Percentiles rank a stretch among this genome's conserved stretches.
Evolutionary conservation across 2,329 filamentous ascomycete species (phyloP).

Genomic region (Stemphylium beticola): DNA sequence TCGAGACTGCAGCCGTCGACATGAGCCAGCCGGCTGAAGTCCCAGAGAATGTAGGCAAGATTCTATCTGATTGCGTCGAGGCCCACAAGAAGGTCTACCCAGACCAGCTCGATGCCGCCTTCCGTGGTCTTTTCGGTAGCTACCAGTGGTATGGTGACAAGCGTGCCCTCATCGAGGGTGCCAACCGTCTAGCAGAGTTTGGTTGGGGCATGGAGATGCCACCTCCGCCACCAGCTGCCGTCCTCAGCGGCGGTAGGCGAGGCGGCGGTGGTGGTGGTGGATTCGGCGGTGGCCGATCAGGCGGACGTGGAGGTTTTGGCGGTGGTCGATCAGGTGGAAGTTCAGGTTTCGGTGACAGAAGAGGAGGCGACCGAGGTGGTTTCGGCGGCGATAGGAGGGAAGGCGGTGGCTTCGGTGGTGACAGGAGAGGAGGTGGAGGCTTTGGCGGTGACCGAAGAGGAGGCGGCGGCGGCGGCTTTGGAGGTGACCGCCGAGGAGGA

Average conservation of each 20-base stretch:
- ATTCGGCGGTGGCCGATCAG: constrained; percentile 7
- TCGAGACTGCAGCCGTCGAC: constrained; percentile 60
- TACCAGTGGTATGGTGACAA: constrained; percentile 54
- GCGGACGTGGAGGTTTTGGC: constrained; percentile 5
- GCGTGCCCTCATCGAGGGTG: constrained; percentile 49
- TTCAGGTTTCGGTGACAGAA: constrained; percentile 7
- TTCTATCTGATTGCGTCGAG: constrained; percentile 54
- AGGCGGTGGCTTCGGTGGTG: constrained; percentile 14
- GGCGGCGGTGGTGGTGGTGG: constrained; percentile 20
- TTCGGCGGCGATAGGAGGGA: constrained; percentile 21
- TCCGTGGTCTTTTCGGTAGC: constrained; percentile 64
- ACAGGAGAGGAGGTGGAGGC: constrained; percentile 18
- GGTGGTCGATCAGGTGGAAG: constrained; percentile 9
- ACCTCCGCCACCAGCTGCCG: constrained; percentile 44
- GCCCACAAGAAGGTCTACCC: constrained; percentile 55
- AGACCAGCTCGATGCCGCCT: constrained; percentile 56
- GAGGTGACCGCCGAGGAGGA: constrained; percentile 23
- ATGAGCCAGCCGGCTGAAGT: constrained; percentile 51
- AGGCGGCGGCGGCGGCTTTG: constrained; percentile 23
- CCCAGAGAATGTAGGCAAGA: constrained; percentile 50
- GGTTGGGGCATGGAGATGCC: constrained; percentile 54
- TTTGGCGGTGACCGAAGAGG: constrained; percentile 26
- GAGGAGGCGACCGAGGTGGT: constrained; percentile 14
- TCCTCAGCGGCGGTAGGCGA: constrained; percentile 21
- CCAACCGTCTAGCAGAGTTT: constrained; percentile 54